phyloP scores from a whole-genome alignment of 768 basidiomycete species.

The Suillus subluteus region DNA sequence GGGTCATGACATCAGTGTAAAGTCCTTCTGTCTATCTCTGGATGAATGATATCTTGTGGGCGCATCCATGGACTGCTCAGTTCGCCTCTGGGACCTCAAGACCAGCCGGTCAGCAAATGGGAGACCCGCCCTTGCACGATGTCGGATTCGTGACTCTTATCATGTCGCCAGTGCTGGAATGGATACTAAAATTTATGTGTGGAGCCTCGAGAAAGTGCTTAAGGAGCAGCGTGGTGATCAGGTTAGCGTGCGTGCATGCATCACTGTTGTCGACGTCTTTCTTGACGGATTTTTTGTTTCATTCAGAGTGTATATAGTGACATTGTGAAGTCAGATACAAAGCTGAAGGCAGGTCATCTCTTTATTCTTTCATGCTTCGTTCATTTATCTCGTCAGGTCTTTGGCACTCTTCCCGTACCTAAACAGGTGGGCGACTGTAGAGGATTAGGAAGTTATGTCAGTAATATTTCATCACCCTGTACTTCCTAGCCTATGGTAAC shows the following conservation, averaged over 20 bases:
- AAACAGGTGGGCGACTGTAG: no score
- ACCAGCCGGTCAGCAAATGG: neutral
- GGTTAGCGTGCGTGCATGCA: neutral
- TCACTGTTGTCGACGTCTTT: neutral
- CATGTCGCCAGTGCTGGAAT: slow-evolving; percentile 82
- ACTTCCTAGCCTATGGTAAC: no score
- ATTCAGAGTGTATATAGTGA: no score
- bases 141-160: slow-evolving; percentile 81
- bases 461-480: no score
- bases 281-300: neutral
- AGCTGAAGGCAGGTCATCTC: no score
- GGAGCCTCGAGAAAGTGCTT: slow-evolving; percentile 59
- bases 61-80: neutral
- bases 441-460: no score
- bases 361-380: no score
- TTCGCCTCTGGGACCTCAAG: neutral
- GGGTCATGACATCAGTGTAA: neutral
- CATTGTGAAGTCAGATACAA: no score
- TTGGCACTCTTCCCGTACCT: no score
- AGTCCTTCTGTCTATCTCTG: neutral
- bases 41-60: neutral
- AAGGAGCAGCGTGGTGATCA: neutral
- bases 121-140: slow-evolving; percentile 65
- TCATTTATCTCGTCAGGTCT: no score
- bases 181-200: slow-evolving; percentile 76